phyloP scores from a whole-genome alignment of 176 grass and related monocot genomes.

The Aechmea fasciata region DNA sequence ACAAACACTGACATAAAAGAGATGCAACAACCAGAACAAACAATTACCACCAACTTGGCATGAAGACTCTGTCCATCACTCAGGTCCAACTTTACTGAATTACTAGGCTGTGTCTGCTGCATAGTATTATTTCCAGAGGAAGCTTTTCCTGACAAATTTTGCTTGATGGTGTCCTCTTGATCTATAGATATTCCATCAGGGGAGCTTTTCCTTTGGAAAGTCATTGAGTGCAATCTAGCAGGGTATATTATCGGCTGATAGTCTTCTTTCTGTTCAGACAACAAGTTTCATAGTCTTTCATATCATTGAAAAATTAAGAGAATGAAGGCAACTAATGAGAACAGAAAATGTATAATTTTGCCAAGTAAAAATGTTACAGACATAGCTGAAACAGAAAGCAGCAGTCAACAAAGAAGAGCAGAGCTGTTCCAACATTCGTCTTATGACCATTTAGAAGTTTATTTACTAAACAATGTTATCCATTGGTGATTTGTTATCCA shows the following conservation, averaged over 20 bases:
- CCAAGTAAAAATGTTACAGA: neutral
- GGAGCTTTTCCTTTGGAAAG: constrained; percentile 31
- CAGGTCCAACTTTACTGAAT: constrained; percentile 66
- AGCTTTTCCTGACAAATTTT: constrained; percentile 18
- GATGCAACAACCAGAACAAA: constrained; percentile 13
- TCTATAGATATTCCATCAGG: constrained; percentile 10
- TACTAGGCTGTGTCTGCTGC: constrained; percentile 31
- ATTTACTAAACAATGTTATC: neutral
- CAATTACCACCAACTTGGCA: constrained; percentile 89
- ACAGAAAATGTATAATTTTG: constrained; percentile 11
- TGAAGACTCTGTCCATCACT: constrained; percentile 61
- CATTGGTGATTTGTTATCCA: neutral
- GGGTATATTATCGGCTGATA: constrained; percentile 52
- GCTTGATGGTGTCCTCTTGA: constrained; percentile 10
- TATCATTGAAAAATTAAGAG: constrained; percentile 6
- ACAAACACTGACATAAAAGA: neutral
- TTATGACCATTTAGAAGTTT: neutral
- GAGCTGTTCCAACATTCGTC: neutral
- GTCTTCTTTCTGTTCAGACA: constrained; percentile 28
- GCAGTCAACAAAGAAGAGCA: neutral
- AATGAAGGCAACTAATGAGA: neutral
- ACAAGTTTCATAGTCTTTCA: constrained; percentile 6
- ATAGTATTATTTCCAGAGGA: constrained; percentile 5
- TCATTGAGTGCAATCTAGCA: constrained; percentile 58
- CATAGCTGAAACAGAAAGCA: neutral